Conservation (phyloP, 148 eudicot species). For the Drosera capensis region DNA sequence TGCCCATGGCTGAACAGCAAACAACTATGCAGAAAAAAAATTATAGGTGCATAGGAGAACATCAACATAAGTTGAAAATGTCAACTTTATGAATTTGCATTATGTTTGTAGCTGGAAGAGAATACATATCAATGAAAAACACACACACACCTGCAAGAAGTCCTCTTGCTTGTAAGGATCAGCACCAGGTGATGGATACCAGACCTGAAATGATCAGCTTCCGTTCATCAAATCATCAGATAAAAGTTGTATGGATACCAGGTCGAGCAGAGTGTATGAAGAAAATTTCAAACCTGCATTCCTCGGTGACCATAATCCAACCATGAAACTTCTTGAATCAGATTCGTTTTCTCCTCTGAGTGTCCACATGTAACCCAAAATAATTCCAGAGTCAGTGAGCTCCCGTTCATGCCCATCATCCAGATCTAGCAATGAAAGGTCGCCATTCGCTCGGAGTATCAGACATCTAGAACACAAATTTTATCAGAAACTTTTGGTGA, state of each 20-base stretch:
- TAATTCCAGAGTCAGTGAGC: slow-evolving; percentile 88
- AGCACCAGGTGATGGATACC: slow-evolving; percentile 93
- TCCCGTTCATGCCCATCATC: slow-evolving; percentile 90
- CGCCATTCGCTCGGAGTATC: slow-evolving; percentile 78
- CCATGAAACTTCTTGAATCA: slow-evolving; percentile 98
- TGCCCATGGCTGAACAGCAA: no score
- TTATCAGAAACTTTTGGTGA: slow-evolving; percentile 7
- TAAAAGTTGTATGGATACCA: no score
- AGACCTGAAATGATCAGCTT: slow-evolving; percentile 65
- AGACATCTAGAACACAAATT: slow-evolving; percentile 53
- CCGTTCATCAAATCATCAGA: slow-evolving; percentile 20
- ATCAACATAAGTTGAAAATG: no score
- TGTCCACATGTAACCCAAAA: slow-evolving; percentile 98
- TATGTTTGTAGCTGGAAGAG: neutral
- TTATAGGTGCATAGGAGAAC: no score
- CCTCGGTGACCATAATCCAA: slow-evolving; percentile 96
- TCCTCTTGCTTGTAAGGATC: slow-evolving; percentile 98
- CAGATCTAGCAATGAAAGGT: slow-evolving; percentile 72
- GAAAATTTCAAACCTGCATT: slow-evolving; percentile 86
- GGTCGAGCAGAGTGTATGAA: no score
- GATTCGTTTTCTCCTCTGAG: slow-evolving; percentile 64
- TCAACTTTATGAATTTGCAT: no score
- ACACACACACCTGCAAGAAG: slow-evolving; percentile 78
- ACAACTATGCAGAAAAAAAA: slow-evolving; percentile 1
- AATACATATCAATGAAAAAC: no score